Evolutionary conservation across 2,329 filamentous ascomycete species (phyloP).

Genomic region (Chaetomium globosum): DNA sequence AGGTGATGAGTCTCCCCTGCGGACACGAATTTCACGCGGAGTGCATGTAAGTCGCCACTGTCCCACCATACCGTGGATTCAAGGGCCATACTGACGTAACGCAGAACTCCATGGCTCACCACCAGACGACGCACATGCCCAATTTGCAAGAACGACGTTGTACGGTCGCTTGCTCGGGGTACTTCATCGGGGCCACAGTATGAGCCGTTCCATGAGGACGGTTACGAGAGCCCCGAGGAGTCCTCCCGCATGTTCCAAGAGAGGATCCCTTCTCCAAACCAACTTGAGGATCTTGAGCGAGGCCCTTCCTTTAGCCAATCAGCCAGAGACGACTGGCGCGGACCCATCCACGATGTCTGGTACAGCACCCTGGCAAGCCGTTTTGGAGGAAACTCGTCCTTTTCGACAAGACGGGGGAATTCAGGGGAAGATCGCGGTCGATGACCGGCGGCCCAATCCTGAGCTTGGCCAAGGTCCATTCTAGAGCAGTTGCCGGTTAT

Average conservation of each 20-base stretch:
- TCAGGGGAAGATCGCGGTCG: slow-evolving; percentile 16
- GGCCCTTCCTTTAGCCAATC: slow-evolving; percentile 19
- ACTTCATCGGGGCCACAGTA: slow-evolving; percentile 56
- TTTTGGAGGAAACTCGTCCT: slow-evolving; percentile 22
- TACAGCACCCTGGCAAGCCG: slow-evolving; percentile 23
- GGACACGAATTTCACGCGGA: slow-evolving; percentile 97
- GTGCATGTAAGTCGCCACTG: slow-evolving; percentile 79
- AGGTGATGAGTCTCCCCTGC: slow-evolving; percentile 95
- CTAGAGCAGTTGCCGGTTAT: background rate
- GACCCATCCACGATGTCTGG: slow-evolving; percentile 22
- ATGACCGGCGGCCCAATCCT: background rate
- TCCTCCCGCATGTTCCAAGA: slow-evolving; percentile 26
- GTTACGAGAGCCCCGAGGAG: slow-evolving; percentile 49
- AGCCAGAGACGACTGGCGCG: slow-evolving; percentile 17
- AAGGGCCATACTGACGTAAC: slow-evolving; percentile 18
- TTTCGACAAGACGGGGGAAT: slow-evolving; percentile 9
- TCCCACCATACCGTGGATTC: background rate
- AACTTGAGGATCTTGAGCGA: slow-evolving; percentile 24
- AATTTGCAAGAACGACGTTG: slow-evolving; percentile 97
- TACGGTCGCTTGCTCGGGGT: slow-evolving; percentile 65
- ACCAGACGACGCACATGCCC: slow-evolving; percentile 95
- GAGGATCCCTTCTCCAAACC: slow-evolving; percentile 10
- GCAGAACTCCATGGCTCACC: slow-evolving; percentile 92
- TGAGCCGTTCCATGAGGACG: slow-evolving; percentile 59
- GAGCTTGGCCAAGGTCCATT: background rate